Base-by-base conservation (phyloP, 441 rosid genomes). In the Adansonia grandidieri region DNA sequence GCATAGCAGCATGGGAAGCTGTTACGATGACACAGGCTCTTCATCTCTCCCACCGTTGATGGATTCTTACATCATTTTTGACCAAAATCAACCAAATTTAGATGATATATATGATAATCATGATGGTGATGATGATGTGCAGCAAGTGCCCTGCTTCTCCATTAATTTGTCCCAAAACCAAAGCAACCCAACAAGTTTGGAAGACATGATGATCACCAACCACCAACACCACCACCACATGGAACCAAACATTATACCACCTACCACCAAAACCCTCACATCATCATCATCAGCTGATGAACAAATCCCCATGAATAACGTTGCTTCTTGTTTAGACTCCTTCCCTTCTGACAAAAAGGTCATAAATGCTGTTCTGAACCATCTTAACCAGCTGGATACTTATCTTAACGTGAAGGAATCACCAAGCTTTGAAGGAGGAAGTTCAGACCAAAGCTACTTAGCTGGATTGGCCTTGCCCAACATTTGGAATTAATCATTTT, bases 91-190 rank as follows among this genome's bases (percentile, higher is more conserved):
- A 64, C 74, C 86, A 44, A 76, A 66, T 50, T 54, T 68, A 3
- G 62, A 70, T 13, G 75, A 64, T 24, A 24, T 24, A 24, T 24
- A 24, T 24, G 28, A 24, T 24, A 24, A 24, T 24, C 28, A 24
- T 24, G 28, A 24, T 24, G 28, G 28, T 24, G 28, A 24, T 24
- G 28, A 37, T 45, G 14, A 28, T 28, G 44, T 72, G 50, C 86
- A 89, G 90, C 95, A 87, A 87, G 93, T 88, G 91, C 85, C 93
- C 93, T 89, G 95, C 95, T 85, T 91, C 95, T 89, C 91, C 91
- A 80, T 79, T 75, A 57, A 24, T 24, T 24, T 82, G 83, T 75
- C 86, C 7, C 85, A 77, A 40, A 63, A 56, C 80, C 87, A 83
- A 82, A 69, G 70, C 66, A 74, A 76, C 79, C 69, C 76, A 15